Base-by-base conservation (phyloP, 805 yeast genomes). In the Wickerhamomyces bisporus region DNA sequence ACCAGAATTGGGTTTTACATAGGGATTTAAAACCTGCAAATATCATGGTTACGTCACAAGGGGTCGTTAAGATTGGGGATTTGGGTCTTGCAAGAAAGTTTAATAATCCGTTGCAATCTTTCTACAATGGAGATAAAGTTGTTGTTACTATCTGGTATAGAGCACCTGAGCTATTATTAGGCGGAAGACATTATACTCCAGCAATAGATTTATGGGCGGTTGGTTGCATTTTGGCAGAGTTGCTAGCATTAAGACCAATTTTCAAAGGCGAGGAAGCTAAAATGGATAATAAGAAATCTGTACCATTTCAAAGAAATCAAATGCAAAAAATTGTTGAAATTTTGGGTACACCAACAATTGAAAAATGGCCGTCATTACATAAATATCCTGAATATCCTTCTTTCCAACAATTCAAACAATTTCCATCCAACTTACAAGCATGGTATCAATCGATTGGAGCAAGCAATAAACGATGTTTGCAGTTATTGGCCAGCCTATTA, bases 231-330 rank as follows among this genome's bases (percentile, higher is more conserved):
- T 66, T 91, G 48, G 98, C 96, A 0, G 99, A 93, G 57, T 64
- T 93, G 36, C 66, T 93, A 12, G 86, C 95, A 1, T 62, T 93
- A 24, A 66, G 96, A 50, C 99, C 99, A 0, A 81, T 93, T 9
- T 93, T 93, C 65, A 93, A 93, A 59, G 98, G 98, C 38, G 98
- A 93, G 61, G 99, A 93, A 56, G 93, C 95, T 12, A 91, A 91
- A 51, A 84, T 91, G 74, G 98, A 89, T 58, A 85, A 84, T 48
- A 91, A 88, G 55, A 89, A 91, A 55, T 82, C 79, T 39, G 89
- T 91, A 5, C 97, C 98, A 3, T 93, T 93, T 61, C 98, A 93
- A 60, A 79, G 83, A 41, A 89, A 86, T 56, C 99, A 93, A 64
- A 72, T 91, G 56, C 83, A 85, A 52, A 88, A 87, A 57, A 89